Base-by-base conservation (phyloP, 2,329 filamentous ascomycete genomes). In the Clonostachys rhizophaga region DNA sequence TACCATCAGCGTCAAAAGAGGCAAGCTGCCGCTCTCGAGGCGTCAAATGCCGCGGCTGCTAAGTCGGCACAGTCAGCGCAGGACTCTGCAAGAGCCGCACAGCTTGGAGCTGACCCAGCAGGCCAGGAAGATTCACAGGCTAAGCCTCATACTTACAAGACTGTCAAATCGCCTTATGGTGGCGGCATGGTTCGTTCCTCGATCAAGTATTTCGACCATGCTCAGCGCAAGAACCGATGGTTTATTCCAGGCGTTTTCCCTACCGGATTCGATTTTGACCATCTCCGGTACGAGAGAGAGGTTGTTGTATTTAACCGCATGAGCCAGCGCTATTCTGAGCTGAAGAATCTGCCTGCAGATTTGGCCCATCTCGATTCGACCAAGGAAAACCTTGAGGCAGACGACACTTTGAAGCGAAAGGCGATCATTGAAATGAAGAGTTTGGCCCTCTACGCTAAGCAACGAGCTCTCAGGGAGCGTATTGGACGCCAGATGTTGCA, bases 351-450 rank as follows among this genome's bases (percentile, higher is more conserved):
- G 16, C 88, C 90, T 14, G 90, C 88, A 34, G 96, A 95, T 59
- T 75, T 96, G 44, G 89, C 86, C 33, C 87, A 89, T 44, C 95
- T 91, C 87, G 90, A 97, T 59, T 83, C 86, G 0, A 83, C 83
- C 9, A 86, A 89, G 49, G 80, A 86, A 30, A 63, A 54, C 61
- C 76, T 79, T 3, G 81, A 84, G 20, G 79, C 86, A 18, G 90
- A 96, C 55, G 89, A 95, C 55, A 83, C 84, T 2, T 70, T 95
- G 44, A 97, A 96, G 72, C 72, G 91, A 45, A 91, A 92, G 65
- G 89, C 91, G 20, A 77, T 96, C 54, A 96, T 99, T 49, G 94
- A 99, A 71, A 90, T 95, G 74, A 97, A 96, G 75, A 88, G 89
- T 62, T 76, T 97, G 35, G 84, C 84, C 44, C 71, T 96, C n/a